phyloP scores from a whole-genome alignment of 805 yeast genomes.

The Metschnikowia chrysomelidarum region DNA sequence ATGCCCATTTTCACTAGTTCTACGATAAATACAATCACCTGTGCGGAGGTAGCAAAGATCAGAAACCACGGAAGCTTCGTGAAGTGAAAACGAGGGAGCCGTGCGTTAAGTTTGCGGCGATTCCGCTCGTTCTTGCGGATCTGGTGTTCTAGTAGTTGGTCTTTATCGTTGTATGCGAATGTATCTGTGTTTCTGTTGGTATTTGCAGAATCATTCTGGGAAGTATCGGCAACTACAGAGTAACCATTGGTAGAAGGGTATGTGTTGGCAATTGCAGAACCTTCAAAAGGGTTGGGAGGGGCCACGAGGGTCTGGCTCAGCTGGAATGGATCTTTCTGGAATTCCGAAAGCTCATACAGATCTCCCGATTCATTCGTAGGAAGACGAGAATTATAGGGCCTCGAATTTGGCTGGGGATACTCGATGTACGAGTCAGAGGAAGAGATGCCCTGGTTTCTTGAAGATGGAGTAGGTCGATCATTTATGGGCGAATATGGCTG shows the following conservation, averaged over 20 bases:
- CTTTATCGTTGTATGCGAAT: neutral
- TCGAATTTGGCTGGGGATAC: neutral
- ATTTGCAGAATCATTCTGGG: neutral
- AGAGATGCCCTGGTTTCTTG: too few species aligned
- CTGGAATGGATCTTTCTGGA: slow-evolving; percentile 9
- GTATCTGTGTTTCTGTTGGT: neutral
- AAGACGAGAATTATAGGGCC: neutral
- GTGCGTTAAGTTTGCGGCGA: slow-evolving; percentile 15
- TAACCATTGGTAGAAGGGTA: slow-evolving; percentile 4
- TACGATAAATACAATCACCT: slow-evolving; percentile 56
- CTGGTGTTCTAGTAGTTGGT: slow-evolving; percentile 5
- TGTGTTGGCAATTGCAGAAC: too few species aligned
- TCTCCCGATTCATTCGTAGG: slow-evolving; percentile 4
- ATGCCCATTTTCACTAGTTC: slow-evolving; percentile 57
- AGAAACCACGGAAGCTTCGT: slow-evolving; percentile 42
- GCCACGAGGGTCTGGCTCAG: slow-evolving; percentile 2
- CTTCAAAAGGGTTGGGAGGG: slow-evolving; percentile 6
- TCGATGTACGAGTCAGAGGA: too few species aligned
- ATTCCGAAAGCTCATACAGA: slow-evolving; percentile 14
- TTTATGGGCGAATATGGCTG: slow-evolving; percentile 9
- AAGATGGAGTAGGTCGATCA: neutral
- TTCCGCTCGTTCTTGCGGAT: slow-evolving; percentile 15
- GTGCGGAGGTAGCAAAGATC: slow-evolving; percentile 42
- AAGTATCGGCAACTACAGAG: slow-evolving; percentile 9
- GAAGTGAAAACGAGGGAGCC: slow-evolving; percentile 18